A percentile compares a stretch with the other conserved stretches of the same genome.
Conservation (phyloP, 352 stramenopile genomes). For the Nothophytophthora sp. region DNA sequence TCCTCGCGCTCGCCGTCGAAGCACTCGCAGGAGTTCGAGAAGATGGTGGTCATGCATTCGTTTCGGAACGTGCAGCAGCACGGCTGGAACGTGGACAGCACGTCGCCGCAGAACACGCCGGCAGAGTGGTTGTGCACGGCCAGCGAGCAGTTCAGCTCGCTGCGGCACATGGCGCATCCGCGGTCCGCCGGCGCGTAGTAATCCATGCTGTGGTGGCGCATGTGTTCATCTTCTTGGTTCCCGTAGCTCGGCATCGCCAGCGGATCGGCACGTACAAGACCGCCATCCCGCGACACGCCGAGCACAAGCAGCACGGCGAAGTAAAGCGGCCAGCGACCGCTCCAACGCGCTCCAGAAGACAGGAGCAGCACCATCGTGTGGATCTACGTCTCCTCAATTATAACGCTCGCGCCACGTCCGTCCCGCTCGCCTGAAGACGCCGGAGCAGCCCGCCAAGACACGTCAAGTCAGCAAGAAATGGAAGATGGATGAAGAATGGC, state of each 20-base stretch:
- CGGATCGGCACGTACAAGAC: constrained; percentile 4
- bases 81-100: constrained; percentile 63
- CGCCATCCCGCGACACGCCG: neutral
- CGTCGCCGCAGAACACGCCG: constrained; percentile 71
- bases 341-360: neutral
- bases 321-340: neutral
- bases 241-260: constrained; percentile 18
- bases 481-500: too few relatives aligned
- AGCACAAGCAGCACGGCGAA: constrained; percentile 1
- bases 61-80: constrained; percentile 79
- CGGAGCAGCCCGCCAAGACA: too few relatives aligned
- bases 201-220: constrained; percentile 28
- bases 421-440: neutral
- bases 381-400: neutral
- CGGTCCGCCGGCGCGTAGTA: constrained; percentile 39
- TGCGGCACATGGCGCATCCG: constrained; percentile 60
- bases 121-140: constrained; percentile 49
- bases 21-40: constrained; percentile 69
- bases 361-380: neutral
- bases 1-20: constrained; percentile 59
- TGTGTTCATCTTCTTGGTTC: constrained; percentile 16
- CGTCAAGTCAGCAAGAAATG: neutral
- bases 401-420: too few relatives aligned
- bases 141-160: constrained; percentile 63
- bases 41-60: constrained; percentile 79